Conservation (phyloP, 352 stramenopile species). For the Phytopythium kandeliae region DNA sequence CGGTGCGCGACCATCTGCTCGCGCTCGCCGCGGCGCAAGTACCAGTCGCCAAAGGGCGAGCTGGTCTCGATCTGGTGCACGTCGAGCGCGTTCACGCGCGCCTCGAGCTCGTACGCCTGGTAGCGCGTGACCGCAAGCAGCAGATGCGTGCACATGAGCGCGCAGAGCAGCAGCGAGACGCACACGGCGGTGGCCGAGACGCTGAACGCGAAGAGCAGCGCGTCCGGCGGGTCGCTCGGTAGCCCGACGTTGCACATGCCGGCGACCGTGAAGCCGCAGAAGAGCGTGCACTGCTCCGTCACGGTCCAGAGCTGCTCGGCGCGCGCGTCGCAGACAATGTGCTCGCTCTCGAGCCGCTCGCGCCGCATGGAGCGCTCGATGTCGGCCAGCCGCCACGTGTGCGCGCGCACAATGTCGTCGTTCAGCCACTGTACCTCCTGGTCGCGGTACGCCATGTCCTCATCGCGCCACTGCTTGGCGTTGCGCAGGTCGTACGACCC, state of each 20-base stretch:
- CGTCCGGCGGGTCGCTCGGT: conserved; percentile 17
- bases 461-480: conserved; percentile 71
- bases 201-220: conserved; percentile 41
- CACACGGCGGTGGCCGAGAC: conserved; percentile 44
- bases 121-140: conserved; percentile 67
- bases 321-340: conserved; percentile 53
- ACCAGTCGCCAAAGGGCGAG: conserved; percentile 65
- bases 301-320: conserved; percentile 66
- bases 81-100: conserved; percentile 40
- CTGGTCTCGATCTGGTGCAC: conserved; percentile 36
- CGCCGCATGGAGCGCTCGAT: conserved; percentile 56
- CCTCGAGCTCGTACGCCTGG: conserved; percentile 41
- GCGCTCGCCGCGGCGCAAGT: conserved; percentile 55
- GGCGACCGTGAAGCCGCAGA: conserved; percentile 66
- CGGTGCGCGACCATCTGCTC: conserved; percentile 71
- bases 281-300: conserved; percentile 58
- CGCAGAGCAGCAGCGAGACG: conserved; percentile 46
- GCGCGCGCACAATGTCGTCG: conserved; percentile 62
- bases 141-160: conserved; percentile 64
- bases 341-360: conserved; percentile 63
- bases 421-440: conserved; percentile 78
- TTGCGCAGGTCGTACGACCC: conserved; percentile 74
- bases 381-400: conserved; percentile 62
- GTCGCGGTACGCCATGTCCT: conserved; percentile 59
- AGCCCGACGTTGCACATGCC: conserved; percentile 60